These are phyloP conservation scores for Biancaea sappan DNA, from an alignment of 306 rosid genomes.

Conservation along the genomic window DNA sequence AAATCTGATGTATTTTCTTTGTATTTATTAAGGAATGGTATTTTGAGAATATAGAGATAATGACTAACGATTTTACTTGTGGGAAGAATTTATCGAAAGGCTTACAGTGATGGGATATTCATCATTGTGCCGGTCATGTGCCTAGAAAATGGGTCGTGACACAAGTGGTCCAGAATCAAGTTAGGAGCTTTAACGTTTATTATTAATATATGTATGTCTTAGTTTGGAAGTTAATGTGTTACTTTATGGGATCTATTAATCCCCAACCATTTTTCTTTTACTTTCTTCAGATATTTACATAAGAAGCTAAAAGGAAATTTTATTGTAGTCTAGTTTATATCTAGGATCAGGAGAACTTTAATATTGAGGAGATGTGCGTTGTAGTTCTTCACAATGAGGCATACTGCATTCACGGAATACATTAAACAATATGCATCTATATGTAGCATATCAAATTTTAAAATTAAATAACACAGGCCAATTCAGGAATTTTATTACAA, in stretches of 20 bases:
- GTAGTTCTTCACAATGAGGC: conserved; percentile 91
- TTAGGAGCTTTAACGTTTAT: too few species aligned
- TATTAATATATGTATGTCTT: too few species aligned
- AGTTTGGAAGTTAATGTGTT: too few species aligned
- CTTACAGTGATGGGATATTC: too few species aligned
- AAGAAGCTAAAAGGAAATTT: background rate
- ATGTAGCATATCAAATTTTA: conserved; percentile 16
- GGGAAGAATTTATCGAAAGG: too few species aligned
- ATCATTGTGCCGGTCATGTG: too few species aligned
- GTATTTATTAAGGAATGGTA: too few species aligned
- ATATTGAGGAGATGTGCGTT: conserved; percentile 64
- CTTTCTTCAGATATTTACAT: background rate
- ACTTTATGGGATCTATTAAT: background rate
- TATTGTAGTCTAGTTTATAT: conserved; percentile 43
- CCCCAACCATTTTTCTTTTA: background rate
- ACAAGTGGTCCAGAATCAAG: too few species aligned
- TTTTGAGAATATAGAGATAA: too few species aligned
- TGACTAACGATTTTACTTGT: too few species aligned
- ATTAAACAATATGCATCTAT: conserved; percentile 5
- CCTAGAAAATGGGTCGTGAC: too few species aligned
- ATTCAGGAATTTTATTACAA: background rate
- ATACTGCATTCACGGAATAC: conserved; percentile 55
- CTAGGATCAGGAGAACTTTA: conserved; percentile 91
- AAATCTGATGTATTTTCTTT: too few species aligned
- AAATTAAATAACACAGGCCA: background rate